A percentile compares a stretch with the other conserved stretches of the same genome.
phyloP scores from a whole-genome alignment of 768 basidiomycete species.

The Chalciporus sphaerocephalus region DNA sequence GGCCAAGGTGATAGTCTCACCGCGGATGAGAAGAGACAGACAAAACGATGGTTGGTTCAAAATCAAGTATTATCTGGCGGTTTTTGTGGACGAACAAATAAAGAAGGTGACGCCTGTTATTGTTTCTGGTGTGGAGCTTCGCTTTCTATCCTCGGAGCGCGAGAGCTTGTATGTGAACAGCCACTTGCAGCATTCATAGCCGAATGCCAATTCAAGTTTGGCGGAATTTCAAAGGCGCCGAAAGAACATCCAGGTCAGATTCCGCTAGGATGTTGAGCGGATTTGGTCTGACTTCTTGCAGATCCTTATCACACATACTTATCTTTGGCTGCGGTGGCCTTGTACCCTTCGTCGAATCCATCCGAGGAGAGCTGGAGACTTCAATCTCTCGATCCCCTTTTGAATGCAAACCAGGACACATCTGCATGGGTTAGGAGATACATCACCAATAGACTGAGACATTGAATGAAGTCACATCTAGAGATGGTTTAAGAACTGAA shows the following conservation, averaged over 20 bases:
- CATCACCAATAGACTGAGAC: slow-evolving; percentile 38
- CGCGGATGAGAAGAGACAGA: slow-evolving; percentile 42
- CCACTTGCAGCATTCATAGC: slow-evolving; percentile 63
- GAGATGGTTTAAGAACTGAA: too few species aligned
- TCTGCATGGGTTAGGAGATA: slow-evolving; percentile 61
- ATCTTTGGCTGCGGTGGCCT: slow-evolving; percentile 73
- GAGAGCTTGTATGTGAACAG: slow-evolving; percentile 50
- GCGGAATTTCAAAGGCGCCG: slow-evolving; percentile 84
- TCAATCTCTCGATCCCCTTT: slow-evolving; percentile 55
- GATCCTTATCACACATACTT: slow-evolving; percentile 97
- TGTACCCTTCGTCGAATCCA: slow-evolving; percentile 47
- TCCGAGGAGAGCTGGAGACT: slow-evolving; percentile 50
- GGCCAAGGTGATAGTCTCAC: slow-evolving; percentile 22
- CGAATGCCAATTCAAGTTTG: slow-evolving; percentile 80
- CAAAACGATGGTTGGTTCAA: slow-evolving; percentile 72
- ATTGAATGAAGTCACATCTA: not conserved
- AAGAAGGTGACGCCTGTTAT: slow-evolving; percentile 90
- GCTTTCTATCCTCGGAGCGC: slow-evolving; percentile 62
- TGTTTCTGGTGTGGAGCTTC: slow-evolving; percentile 93
- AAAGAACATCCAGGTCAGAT: slow-evolving; percentile 70
- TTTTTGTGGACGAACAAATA: slow-evolving; percentile 84
- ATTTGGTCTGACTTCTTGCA: slow-evolving; percentile 26
- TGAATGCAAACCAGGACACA: slow-evolving; percentile 69
- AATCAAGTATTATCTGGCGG: slow-evolving; percentile 69
- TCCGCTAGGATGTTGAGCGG: not conserved